phyloP scores from a whole-genome alignment of 257 asterid genomes.

The Solanum pinnatisectum region DNA sequence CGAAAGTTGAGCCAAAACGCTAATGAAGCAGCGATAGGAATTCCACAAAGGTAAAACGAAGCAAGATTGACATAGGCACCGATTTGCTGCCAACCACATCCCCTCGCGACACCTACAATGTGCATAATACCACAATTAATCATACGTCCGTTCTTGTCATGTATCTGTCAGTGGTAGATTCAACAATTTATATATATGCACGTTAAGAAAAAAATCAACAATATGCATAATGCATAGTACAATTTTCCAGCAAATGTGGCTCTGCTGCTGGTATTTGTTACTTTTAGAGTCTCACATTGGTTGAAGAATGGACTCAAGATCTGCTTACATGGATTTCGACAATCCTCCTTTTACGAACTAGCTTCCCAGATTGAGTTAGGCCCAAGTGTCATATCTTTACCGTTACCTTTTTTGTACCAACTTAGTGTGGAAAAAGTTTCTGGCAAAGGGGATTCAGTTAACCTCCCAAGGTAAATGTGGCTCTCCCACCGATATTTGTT shows the following conservation, averaged over 20 bases:
- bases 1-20: slow-evolving; percentile 44
- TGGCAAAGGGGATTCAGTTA: neutral
- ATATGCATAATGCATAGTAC: neutral
- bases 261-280: neutral
- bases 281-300: neutral
- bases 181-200: neutral
- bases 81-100: slow-evolving; percentile 88
- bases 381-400: neutral
- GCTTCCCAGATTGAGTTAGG: neutral
- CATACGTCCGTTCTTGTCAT: neutral
- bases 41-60: slow-evolving; percentile 65
- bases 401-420: neutral
- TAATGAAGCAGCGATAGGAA: slow-evolving; percentile 57
- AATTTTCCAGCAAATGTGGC: neutral
- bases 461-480: neutral
- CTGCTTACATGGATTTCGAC: neutral
- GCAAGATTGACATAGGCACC: slow-evolving; percentile 78
- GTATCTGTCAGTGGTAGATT: neutral
- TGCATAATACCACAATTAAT: neutral
- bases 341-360: neutral
- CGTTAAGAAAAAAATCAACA: neutral
- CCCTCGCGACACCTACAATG: slow-evolving; percentile 68
- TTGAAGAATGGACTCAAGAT: neutral
- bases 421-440: neutral
- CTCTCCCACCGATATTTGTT: neutral